phyloP scores from a whole-genome alignment of 768 basidiomycete species.

The Clitopilus hobsonii region DNA sequence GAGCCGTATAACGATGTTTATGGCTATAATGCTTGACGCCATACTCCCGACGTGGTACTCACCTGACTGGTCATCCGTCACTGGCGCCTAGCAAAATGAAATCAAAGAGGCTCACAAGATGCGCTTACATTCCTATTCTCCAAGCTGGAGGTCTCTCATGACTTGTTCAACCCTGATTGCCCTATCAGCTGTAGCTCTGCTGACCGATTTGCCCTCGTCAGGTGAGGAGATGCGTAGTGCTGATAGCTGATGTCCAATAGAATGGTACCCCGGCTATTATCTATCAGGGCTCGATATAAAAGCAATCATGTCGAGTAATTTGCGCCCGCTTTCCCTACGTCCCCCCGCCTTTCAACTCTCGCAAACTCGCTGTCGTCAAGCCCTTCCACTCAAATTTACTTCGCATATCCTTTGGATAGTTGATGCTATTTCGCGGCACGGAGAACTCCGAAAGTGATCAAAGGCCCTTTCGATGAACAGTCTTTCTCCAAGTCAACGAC shows the following conservation, averaged over 20 bases:
- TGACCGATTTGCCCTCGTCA: neutral
- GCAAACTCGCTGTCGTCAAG: neutral
- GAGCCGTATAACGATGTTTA: no score
- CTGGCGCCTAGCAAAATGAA: conserved; percentile 1
- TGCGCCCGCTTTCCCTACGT: neutral
- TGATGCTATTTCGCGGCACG: no score
- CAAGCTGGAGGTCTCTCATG: neutral
- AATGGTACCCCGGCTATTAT: neutral
- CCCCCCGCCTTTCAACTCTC: neutral
- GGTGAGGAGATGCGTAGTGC: neutral
- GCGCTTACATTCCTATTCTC: neutral
- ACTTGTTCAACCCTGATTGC: neutral
- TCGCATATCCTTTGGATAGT: no score
- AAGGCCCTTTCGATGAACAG: neutral
- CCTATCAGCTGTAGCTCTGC: conserved; percentile 1
- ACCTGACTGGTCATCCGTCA: neutral
- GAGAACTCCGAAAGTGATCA: no score
- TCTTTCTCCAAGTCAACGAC: neutral
- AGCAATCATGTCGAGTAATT: neutral
- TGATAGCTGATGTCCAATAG: neutral
- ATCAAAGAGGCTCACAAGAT: neutral
- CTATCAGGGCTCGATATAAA: neutral
- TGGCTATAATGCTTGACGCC: neutral
- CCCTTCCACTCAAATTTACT: no score
- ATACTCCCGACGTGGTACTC: neutral